Base-by-base conservation (phyloP, 805 yeast genomes). In the Teunomyces stri region DNA sequence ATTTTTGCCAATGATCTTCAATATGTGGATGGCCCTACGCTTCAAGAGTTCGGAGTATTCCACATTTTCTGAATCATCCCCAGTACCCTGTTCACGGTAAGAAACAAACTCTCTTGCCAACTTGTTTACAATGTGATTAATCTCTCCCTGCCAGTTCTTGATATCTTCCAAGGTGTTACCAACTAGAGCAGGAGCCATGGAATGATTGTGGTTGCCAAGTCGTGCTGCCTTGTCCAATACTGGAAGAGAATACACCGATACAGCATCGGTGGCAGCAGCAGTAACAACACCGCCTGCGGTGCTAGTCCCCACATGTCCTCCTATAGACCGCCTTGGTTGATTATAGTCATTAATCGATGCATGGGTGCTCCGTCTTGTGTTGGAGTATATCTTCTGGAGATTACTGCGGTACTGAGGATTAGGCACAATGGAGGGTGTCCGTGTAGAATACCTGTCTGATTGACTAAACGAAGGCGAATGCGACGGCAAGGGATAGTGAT, bases 131-230 rank as follows among this genome's bases (percentile, higher is more conserved):
- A 80, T 66, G 42, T 69, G 53, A 50, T 78, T 79, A 42, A 79
- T 75, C 46, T 79, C 83, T 28, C 69, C 70, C 56, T 78, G 83
- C 84, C 84, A 79, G 41, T 65, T 69, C 36, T 71, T 65, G 50
- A 79, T 74, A 35, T 78, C 82, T 36, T 69, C 74, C 44, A 56
- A 40, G 12, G 57, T 47, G 9, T 53, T 46, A 16, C 25, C 31
- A 18, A 37, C 25, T 13, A 20, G 15, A 18, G 13, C 27, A 6
- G 45, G 48, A 3, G 44, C 25, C 6, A 15, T 34, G 18, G 33
- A 16, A 11, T 13, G 36, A 15, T 16, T 27, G 31, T 7, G 15
- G 21, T 45, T 41, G 6, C 41, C 34, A 9, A 30, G 18, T 20
- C 42, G 33, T n/a, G 41, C 43, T 4, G 38, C 40, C 29, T 37